phyloP scores from a whole-genome alignment of 75 land plant species.

The Chamaecyparis obtusa region DNA sequence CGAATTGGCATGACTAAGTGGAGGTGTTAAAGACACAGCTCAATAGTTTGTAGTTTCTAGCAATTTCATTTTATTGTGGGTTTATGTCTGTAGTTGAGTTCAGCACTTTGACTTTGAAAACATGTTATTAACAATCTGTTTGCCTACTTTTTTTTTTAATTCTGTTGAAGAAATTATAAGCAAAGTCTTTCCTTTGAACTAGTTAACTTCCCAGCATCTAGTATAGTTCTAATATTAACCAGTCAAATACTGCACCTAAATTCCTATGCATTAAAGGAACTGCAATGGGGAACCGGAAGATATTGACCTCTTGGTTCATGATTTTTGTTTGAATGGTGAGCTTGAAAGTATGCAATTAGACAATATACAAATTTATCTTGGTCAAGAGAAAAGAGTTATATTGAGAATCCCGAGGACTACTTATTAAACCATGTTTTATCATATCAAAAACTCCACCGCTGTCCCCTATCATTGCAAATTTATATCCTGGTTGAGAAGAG shows the following conservation, averaged over 20 bases:
- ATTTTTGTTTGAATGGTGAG: not conserved
- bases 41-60: not conserved
- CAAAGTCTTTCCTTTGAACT: not conserved
- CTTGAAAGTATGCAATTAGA: no score
- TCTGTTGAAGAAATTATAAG: no score
- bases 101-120: not conserved
- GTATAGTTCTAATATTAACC: not conserved
- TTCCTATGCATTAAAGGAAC: no score
- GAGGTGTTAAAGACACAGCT: not conserved
- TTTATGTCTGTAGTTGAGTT: not conserved
- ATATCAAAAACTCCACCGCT: not conserved
- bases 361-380: not conserved
- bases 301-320: not conserved
- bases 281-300: not conserved
- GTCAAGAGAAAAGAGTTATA: no score
- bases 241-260: not conserved
- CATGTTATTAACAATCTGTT: not conserved
- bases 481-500: not conserved
- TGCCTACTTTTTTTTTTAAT: not conserved
- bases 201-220: not conserved
- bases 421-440: no score
- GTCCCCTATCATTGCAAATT: not conserved
- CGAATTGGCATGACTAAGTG: not conserved
- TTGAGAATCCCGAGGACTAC: no score
- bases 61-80: not conserved